These are phyloP conservation scores for Pholiota conissans DNA, from an alignment of 768 basidiomycete genomes.

Conservation along the genomic window DNA sequence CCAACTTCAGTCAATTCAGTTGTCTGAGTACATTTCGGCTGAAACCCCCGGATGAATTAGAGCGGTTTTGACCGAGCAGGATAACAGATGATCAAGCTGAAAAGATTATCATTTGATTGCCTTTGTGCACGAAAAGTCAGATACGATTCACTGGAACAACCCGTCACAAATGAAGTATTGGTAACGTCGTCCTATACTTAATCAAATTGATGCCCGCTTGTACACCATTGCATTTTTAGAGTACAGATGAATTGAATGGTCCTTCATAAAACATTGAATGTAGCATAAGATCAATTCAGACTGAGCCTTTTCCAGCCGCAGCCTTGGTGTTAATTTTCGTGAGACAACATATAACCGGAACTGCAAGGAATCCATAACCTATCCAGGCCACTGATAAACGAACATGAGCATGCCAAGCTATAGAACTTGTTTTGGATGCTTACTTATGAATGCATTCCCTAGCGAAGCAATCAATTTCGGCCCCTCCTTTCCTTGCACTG, in stretches of 20 bases:
- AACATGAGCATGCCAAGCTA: neutral
- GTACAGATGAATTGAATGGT: neutral
- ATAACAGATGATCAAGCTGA: neutral
- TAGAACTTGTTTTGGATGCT: conserved; percentile 25
- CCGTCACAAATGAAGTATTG: too few species aligned
- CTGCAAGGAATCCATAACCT: conserved; percentile 70
- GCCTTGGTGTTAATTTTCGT: conserved; percentile 61
- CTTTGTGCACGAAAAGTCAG: too few species aligned
- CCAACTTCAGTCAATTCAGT: too few species aligned
- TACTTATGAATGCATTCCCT: conserved; percentile 79
- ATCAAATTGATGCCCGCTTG: too few species aligned
- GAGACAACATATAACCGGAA: conserved; percentile 68
- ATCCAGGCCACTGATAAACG: conserved; percentile 68
- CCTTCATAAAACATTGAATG: neutral
- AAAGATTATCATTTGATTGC: too few species aligned
- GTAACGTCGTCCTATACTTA: too few species aligned
- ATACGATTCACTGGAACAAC: too few species aligned
- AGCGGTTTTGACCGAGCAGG: too few species aligned
- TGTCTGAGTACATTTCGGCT: too few species aligned
- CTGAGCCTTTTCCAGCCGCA: neutral
- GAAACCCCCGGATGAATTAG: too few species aligned
- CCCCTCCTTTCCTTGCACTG: conserved; percentile 48
- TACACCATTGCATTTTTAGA: too few species aligned
- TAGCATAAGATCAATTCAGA: neutral
- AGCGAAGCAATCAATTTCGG: conserved; percentile 60